Evolutionary conservation across 2,329 filamentous ascomycete genomes (phyloP).

Genomic region (Cladophialophora psammophila): DNA sequence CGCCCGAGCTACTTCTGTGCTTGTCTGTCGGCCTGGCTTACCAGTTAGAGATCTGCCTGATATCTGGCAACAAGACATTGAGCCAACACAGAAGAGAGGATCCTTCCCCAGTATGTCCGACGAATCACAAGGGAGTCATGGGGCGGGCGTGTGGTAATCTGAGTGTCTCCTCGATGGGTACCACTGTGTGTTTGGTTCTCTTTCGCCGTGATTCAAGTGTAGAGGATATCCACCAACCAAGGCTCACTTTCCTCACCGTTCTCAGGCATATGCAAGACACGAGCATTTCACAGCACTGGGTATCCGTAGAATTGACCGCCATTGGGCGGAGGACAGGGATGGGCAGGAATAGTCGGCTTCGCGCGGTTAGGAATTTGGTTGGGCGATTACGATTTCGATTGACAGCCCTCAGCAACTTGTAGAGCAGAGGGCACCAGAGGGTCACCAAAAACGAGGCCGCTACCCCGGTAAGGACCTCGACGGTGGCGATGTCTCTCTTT

Average conservation of each 20-base stretch:
- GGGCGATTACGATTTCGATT: constrained; percentile 33
- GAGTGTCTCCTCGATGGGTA: constrained; percentile 22
- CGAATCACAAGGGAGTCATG: constrained; percentile 27
- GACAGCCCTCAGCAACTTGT: constrained; percentile 7
- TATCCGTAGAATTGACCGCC: not conserved
- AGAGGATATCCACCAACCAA: constrained; percentile 6
- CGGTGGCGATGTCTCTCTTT: constrained; percentile 28
- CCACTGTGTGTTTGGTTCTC: constrained; percentile 8
- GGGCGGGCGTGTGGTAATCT: constrained; percentile 21
- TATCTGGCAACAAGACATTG: constrained; percentile 24
- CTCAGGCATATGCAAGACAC: constrained; percentile 24
- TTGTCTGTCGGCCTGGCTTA: constrained; percentile 12
- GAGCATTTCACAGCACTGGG: constrained; percentile 32
- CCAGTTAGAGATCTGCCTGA: constrained; percentile 26
- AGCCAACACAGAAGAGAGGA: constrained; percentile 18
- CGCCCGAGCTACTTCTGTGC: constrained; percentile 24
- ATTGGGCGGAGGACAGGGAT: constrained; percentile 20
- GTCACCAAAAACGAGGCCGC: constrained; percentile 6
- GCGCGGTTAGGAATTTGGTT: constrained; percentile 12
- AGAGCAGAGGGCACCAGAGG: not conserved
- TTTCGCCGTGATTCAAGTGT: not conserved
- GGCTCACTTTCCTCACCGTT: constrained; percentile 15
- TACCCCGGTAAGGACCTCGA: constrained; percentile 9
- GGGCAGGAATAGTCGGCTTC: constrained; percentile 24
- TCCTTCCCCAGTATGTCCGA: constrained; percentile 10